Base-by-base conservation (phyloP, 805 yeast species). In the Kurtzmaniella fragi region DNA sequence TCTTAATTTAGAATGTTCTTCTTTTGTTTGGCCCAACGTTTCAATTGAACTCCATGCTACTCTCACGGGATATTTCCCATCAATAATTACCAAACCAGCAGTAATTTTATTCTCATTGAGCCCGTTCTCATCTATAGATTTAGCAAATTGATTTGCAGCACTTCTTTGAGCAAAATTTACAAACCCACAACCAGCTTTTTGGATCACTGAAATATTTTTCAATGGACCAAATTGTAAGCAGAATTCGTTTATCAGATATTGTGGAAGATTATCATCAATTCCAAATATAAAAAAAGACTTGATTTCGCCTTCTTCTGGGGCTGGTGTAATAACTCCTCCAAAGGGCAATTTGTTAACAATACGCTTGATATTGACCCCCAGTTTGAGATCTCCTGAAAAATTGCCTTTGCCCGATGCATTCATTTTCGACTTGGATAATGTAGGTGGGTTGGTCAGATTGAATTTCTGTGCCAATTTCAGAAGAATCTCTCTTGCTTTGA, bases 281-380 rank as follows among this genome's bases (percentile, higher is more conserved):
- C 96, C 96, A 59, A 81, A 85, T 14, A 89, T 53, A 54, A 89
- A 88, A 38, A 88, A 73, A 0, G 89, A 73, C 38, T 68, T 71
- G n/a, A 76, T 51, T 0, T 57, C 49, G 3, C 52, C 42, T 38
- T 73, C 71, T 27, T 60, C 59, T 0, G 82, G 66, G 0, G 66
- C 59, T 2, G 43, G 17, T 4, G 40, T 48, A 8, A 82, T 53
- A n/a, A 73, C 68, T 1, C 84, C 86, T 31, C 77, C 77, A 41
- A 84, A 71, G 0, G 95, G 95, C n/a, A 88, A 61, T 46, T 73
- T 75, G 17, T 78, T 60, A 27, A 81, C 61, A 29, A 14, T 0
- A 80, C 48, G 50, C 73, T 76, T 7, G 76, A 53, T 1, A 82
- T 61, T 20, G 31, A 80, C 85, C 1, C 59, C 59, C 8, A 57